phyloP scores from a whole-genome alignment of 148 eudicot genomes.

The Rhododendron ovatum region DNA sequence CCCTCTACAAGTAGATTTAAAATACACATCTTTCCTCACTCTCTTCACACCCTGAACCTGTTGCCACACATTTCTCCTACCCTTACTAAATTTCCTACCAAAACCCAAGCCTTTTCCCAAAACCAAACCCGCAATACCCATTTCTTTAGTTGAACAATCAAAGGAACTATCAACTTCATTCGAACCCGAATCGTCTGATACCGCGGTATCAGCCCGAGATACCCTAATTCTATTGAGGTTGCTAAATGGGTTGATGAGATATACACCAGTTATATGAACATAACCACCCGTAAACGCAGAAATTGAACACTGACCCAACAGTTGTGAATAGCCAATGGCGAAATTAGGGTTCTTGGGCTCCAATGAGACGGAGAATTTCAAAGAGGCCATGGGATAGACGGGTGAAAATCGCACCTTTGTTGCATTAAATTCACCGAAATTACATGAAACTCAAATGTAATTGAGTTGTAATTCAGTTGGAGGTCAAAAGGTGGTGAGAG shows the following conservation, averaged over 20 bases:
- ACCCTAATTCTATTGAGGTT: slow-evolving; percentile 35
- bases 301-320: slow-evolving; percentile 21
- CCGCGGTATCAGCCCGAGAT: slow-evolving; percentile 36
- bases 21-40: slow-evolving; percentile 17
- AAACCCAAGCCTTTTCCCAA: slow-evolving; percentile 16
- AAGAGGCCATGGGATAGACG: slow-evolving; percentile 34
- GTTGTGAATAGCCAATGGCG: slow-evolving; percentile 17
- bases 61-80: slow-evolving; percentile 35
- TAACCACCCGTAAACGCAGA: slow-evolving; percentile 24
- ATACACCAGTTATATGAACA: slow-evolving; percentile 27
- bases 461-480: background rate
- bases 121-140: slow-evolving; percentile 19
- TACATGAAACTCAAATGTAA: background rate
- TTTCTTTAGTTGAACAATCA: slow-evolving; percentile 10
- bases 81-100: slow-evolving; percentile 4
- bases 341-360: slow-evolving; percentile 41
- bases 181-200: slow-evolving; percentile 26
- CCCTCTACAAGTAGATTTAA: slow-evolving; percentile 7
- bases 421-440: background rate
- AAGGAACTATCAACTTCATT: slow-evolving; percentile 13
- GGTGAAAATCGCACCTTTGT: background rate
- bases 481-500: background rate
- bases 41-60: slow-evolving; percentile 30
- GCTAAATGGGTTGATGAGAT: slow-evolving; percentile 17
- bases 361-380: slow-evolving; percentile 27